Percentiles rank a stretch among this genome's conserved stretches.
Evolutionary conservation across 1,284 basidiomycete species (phyloP).

Genomic region (Lentinula novae-zelandiae): DNA sequence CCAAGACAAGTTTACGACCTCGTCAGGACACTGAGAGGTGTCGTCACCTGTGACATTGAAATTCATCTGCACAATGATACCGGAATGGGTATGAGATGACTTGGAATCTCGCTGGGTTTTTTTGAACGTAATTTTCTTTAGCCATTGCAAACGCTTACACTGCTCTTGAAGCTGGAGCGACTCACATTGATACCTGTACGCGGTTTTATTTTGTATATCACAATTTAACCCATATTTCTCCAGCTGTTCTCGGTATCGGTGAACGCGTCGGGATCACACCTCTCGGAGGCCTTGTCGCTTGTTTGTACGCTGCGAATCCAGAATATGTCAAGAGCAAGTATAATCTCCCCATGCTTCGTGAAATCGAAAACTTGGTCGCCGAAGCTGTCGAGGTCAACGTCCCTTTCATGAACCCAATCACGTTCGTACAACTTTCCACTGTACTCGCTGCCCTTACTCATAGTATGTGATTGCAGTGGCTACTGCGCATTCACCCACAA

Average conservation of each 20-base stretch:
- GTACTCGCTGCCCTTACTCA: slow-evolving; percentile 4
- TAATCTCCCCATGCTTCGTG: slow-evolving; percentile 95
- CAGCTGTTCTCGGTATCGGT: slow-evolving; percentile 91
- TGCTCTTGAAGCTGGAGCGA: slow-evolving; percentile 97
- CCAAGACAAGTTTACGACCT: slow-evolving; percentile 99
- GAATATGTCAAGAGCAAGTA: slow-evolving; percentile 99
- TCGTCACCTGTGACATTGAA: slow-evolving; percentile 97
- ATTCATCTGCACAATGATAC: slow-evolving; percentile 99
- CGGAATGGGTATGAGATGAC: slow-evolving; percentile 62
- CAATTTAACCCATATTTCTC: slow-evolving; percentile 7
- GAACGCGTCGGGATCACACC: slow-evolving; percentile 99
- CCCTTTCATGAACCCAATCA: slow-evolving; percentile 95
- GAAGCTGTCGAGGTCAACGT: slow-evolving; percentile 98
- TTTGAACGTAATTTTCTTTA: slow-evolving; percentile 26
- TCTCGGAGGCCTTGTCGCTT: slow-evolving; percentile 94
- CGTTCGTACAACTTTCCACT: slow-evolving; percentile 42
- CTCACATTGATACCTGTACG: slow-evolving; percentile 96
- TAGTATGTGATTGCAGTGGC: slow-evolving; percentile 49
- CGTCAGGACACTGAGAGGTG: slow-evolving; percentile 92
- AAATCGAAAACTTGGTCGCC: slow-evolving; percentile 98
- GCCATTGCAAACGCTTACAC: slow-evolving; percentile 99
- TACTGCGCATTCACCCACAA: slow-evolving; percentile 99
- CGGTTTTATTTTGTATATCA: slow-evolving; percentile 14
- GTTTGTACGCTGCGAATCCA: slow-evolving; percentile 94
- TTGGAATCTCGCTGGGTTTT: slow-evolving; percentile 1